Evolutionary conservation across 192 early-diverging fungal species (phyloP).

Genomic region (Coemansia sp.): DNA sequence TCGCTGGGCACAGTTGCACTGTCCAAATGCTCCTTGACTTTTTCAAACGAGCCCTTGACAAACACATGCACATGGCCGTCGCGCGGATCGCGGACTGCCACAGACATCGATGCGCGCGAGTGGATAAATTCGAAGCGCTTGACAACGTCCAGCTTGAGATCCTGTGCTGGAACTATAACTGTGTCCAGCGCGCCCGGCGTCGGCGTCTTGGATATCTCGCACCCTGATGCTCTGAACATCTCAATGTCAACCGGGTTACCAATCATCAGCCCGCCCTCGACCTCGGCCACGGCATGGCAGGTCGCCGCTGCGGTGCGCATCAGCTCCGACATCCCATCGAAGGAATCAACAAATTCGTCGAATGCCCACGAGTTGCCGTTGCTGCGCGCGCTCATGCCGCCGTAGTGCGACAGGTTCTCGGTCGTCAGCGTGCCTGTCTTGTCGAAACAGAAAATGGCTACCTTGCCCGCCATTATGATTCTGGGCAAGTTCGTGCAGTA

Average conservation of each 20-base stretch:
- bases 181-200: conserved; percentile 51
- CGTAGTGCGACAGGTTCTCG: conserved; percentile 69
- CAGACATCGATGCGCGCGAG: conserved; percentile 71
- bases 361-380: conserved; percentile 55
- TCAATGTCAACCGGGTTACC: conserved; percentile 79
- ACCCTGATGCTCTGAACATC: conserved; percentile 66
- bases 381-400: conserved; percentile 41
- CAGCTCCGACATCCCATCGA: conserved; percentile 49
- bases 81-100: conserved; percentile 58
- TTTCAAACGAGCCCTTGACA: conserved; percentile 81
- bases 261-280: conserved; percentile 58
- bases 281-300: conserved; percentile 65
- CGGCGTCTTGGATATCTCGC: conserved; percentile 17
- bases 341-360: conserved; percentile 37
- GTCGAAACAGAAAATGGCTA: conserved; percentile 75
- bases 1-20: conserved; percentile 50
- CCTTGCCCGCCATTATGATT: conserved; percentile 73
- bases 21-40: conserved; percentile 54
- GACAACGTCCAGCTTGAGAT: conserved; percentile 39
- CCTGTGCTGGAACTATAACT: conserved; percentile 32
- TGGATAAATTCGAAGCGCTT: conserved; percentile 79
- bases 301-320: conserved; percentile 42
- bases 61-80: conserved; percentile 61
- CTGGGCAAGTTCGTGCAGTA: conserved; percentile 71
- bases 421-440: conserved; percentile 79